Conservation (phyloP, 805 yeast genomes). For the Monosporozyma unispora region DNA sequence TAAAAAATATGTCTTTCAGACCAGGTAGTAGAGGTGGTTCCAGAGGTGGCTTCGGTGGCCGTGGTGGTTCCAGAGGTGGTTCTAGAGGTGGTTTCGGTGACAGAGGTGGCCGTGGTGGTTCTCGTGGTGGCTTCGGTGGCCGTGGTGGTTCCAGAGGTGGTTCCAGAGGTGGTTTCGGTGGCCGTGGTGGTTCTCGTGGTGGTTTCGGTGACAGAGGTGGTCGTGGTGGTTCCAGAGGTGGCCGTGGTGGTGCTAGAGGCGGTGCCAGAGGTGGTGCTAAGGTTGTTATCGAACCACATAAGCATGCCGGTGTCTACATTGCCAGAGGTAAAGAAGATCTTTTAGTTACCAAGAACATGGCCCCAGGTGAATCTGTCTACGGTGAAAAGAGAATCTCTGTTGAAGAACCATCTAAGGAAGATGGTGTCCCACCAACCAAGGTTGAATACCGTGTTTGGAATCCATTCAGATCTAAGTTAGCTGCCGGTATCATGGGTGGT, state of each 20-base stretch:
- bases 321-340: conserved; percentile 99
- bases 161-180: conserved; percentile 43
- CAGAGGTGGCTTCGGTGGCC: conserved; percentile 45
- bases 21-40: conserved; percentile 56
- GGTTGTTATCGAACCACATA: conserved; percentile 96
- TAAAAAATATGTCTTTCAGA: conserved; percentile 60
- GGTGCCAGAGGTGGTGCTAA: conserved; percentile 90
- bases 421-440: conserved; percentile 84
- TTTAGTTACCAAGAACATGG: conserved; percentile 90
- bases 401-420: conserved; percentile 87
- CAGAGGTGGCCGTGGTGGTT: conserved; percentile 43
- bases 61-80: conserved; percentile 52
- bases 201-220: conserved; percentile 36
- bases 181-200: conserved; percentile 44
- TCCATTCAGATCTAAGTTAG: conserved; percentile 98
- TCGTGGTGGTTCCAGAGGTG: conserved; percentile 43
- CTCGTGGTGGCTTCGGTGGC: conserved; percentile 38
- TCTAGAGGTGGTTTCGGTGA: conserved; percentile 46
- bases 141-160: conserved; percentile 40
- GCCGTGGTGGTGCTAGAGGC: conserved; percentile 61
- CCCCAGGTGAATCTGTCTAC: conserved; percentile 97
- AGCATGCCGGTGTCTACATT: conserved; percentile 97
- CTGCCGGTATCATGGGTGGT: conserved; percentile 99
- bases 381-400: conserved; percentile 95
- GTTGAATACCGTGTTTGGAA: conserved; percentile 99